Evolutionary conservation across 495 filamentous ascomycete species (phyloP), one percentile per base, ranked within the genome.

Genomic region (Lasiosphaeriaceae sp.): DNA sequence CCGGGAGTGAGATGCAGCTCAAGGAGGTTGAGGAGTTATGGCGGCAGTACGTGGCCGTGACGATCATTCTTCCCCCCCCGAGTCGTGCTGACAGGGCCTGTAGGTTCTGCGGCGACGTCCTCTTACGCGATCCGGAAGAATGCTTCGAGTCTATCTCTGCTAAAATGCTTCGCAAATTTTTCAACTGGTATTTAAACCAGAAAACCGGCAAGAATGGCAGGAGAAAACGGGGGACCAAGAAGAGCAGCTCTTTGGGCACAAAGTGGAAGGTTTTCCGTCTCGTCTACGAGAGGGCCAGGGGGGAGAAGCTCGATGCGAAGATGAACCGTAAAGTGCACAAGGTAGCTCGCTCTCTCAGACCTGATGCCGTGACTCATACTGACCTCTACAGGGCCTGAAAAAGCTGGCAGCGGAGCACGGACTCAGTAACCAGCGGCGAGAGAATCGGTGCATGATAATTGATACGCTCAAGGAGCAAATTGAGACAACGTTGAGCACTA

Each of bases 301-400:
- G 51, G 11, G 37, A 1, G 51, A 54, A 54, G 39, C 51, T 54
- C 20, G 51, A 54, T 31, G 37, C 23, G 21, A 54, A 54, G 16
- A 2, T 54, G 23, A 54, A 54, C 22, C 51, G 22, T 7, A 54
- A 54, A 46, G 45, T 54, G 51, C 41, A 54, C 37, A 54, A 37
- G 51, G 37, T 54, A 54, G 37, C 35, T 0, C 12, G 3, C 39
- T 54, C n/a, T 8, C 20, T 21, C 24, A 46, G 37, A 11, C 29
- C 17, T 8, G 26, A 31, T 31, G 9, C 9, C 9, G 26, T 4
- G 9, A 31, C 9, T 37, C 44, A 53, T 37, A 37, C 51, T 54
- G 26, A 54, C 51, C 3, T 31, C 9, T 54, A 54, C 17, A 54
- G 41, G 51, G 45, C 5, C 51, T 54, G 20, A 46, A 54, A 43